These are phyloP conservation scores for Thielaviopsis populi DNA, from an alignment of 2,329 filamentous ascomycete genomes.

Conservation along the genomic window DNA sequence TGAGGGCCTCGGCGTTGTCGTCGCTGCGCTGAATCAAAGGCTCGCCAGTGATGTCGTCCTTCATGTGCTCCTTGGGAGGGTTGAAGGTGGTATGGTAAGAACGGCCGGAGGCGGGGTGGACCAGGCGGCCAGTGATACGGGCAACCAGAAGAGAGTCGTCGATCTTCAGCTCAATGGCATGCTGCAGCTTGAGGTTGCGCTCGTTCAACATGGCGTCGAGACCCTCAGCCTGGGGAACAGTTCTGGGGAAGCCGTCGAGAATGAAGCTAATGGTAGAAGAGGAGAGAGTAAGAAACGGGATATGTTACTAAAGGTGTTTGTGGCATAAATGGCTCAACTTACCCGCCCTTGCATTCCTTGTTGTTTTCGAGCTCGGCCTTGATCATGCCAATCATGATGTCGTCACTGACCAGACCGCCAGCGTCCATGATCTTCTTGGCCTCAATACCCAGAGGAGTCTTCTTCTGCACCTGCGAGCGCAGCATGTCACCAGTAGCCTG, in stretches of 20 bases:
- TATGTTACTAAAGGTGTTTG: no score
- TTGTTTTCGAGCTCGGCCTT: constrained; percentile 92
- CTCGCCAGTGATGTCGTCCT: constrained; percentile 92
- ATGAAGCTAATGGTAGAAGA: constrained; percentile 56
- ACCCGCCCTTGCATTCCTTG: constrained; percentile 93
- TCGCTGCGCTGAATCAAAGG: constrained; percentile 91
- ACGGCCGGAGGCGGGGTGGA: constrained; percentile 91
- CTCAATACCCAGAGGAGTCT: constrained; percentile 84
- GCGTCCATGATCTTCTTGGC: constrained; percentile 99
- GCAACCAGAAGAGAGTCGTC: constrained; percentile 87
- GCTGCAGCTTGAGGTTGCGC: constrained; percentile 73
- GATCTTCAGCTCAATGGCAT: constrained; percentile 93
- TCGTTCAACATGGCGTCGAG: constrained; percentile 79
- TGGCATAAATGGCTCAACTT: constrained; percentile 24
- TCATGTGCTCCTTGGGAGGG: constrained; percentile 87
- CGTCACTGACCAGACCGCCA: constrained; percentile 91
- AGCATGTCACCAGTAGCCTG: constrained; percentile 98
- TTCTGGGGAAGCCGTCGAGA: constrained; percentile 95
- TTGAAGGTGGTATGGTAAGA: constrained; percentile 99
- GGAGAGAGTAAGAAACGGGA: neutral
- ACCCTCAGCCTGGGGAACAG: constrained; percentile 85
- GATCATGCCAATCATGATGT: constrained; percentile 99
- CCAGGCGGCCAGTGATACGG: constrained; percentile 86
- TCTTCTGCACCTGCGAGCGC: constrained; percentile 93
- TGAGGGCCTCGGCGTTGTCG: constrained; percentile 89